Evolutionary conservation across 129 eudicot species (phyloP).

Genomic region (Pulicaria dysenterica): DNA sequence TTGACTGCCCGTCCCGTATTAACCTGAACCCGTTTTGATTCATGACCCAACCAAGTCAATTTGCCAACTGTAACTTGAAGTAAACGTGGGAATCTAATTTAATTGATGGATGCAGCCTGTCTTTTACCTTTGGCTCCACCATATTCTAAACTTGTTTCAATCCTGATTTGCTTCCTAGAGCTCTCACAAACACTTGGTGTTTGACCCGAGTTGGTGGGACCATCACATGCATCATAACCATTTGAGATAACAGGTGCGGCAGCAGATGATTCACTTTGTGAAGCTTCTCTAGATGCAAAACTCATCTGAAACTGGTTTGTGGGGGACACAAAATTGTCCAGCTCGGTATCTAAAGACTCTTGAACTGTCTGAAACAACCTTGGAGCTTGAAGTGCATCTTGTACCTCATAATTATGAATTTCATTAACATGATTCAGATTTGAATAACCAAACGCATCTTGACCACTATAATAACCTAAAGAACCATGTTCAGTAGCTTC

Average conservation of each 20-base stretch:
- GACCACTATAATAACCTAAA: constrained; percentile 51
- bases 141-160: too few relatives aligned
- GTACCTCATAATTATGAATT: constrained; percentile 42
- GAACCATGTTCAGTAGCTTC: constrained; percentile 54
- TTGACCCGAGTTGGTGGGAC: constrained; percentile 62
- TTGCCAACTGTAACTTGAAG: not conserved
- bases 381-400: constrained; percentile 45
- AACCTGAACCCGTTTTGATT: not conserved
- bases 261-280: constrained; percentile 85
- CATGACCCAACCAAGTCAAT: not conserved
- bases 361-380: constrained; percentile 50
- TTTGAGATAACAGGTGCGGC: constrained; percentile 62
- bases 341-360: constrained; percentile 42
- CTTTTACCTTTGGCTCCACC: constrained; percentile 39
- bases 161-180: too few relatives aligned
- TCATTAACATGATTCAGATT: constrained; percentile 42
- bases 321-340: constrained; percentile 50
- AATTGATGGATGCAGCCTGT: not conserved
- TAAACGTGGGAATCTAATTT: not conserved
- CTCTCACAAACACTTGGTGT: constrained; percentile 26
- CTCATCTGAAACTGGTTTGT: constrained; percentile 48
- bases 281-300: constrained; percentile 58
- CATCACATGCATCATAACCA: constrained; percentile 73
- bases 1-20: not conserved
- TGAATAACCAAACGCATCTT: constrained; percentile 38